Evolutionary conservation across 163 green algal genomes (phyloP), one percentile per base, ranked within the genome.

Genomic region (Chlamydomonas reinhardtii): DNA sequence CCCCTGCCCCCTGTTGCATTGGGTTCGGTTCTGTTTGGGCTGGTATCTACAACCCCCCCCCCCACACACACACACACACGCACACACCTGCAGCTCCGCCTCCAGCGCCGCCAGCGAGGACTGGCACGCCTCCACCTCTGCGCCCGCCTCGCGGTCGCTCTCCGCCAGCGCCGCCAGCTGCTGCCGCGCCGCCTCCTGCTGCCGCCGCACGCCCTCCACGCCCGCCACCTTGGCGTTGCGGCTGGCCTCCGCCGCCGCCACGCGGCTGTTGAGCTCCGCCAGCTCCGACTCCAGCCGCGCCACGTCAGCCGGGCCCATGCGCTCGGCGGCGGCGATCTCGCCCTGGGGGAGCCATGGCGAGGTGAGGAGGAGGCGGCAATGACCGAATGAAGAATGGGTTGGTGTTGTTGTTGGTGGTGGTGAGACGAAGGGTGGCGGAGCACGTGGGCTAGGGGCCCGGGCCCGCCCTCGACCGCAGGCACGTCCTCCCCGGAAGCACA

Each of bases 301-400:
- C 64, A 91, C 89, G 83, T 93, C 90, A 48, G 82, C 76, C 43
- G 88, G 85, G 6, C 77, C 85, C 75, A 93, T 83, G 64, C 43
- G 56, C 69, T 76, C 80, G 12, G 88, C 84, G 8, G 84, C 65
- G 0, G 88, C 88, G 24, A 85, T 64, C 73, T 89, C 88, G 24
- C 73, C 75, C 71, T 83, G 43, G 70, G 16, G 34, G 31, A 5
- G 32, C 17, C 69, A 74, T 25, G 39, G 32, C 20, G n/a, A n/a
- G n/a, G n/a, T n/a, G n/a, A n/a, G n/a, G n/a, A n/a, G n/a, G n/a
- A n/a, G n/a, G n/a, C n/a, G n/a, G n/a, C n/a, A n/a, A n/a, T n/a
- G n/a, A n/a, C n/a, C n/a, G n/a, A n/a, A n/a, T n/a, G n/a, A n/a
- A n/a, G n/a, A n/a, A n/a, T n/a, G n/a, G n/a, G n/a, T n/a, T n/a